phyloP scores from a whole-genome alignment of 2,329 filamentous ascomycete genomes.

The Penicillium sclerotiorum region DNA sequence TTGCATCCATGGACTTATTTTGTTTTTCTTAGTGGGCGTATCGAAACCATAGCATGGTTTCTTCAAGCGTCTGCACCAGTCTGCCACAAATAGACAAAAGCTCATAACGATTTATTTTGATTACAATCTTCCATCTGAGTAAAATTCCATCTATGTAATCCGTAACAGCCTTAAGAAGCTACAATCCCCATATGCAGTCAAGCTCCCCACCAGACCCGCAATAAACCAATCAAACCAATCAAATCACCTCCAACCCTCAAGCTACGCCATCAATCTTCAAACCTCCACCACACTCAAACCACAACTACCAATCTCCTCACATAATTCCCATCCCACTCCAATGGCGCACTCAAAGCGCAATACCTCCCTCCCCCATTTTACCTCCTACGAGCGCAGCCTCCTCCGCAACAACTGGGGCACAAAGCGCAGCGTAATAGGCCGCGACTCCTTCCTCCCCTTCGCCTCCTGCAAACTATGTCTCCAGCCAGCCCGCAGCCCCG shows the following conservation, averaged over 20 bases:
- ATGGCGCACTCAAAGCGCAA: constrained; percentile 72
- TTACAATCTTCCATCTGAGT: no score
- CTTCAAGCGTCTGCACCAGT: neutral
- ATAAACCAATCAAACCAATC: neutral
- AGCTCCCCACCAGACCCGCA: neutral
- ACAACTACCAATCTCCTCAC: neutral
- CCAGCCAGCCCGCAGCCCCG: constrained; percentile 75
- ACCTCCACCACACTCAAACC: neutral
- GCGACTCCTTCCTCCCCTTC: constrained; percentile 91
- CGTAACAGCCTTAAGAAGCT: no score
- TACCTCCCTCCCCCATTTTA: constrained; percentile 91
- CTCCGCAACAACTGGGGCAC: constrained; percentile 82
- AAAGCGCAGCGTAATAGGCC: constrained; percentile 77
- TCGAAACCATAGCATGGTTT: no score
- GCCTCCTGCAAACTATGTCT: constrained; percentile 87
- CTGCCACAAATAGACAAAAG: neutral
- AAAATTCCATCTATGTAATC: no score
- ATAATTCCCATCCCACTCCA: neutral
- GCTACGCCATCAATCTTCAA: neutral
- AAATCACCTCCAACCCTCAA: neutral
- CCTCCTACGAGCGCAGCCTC: constrained; percentile 81
- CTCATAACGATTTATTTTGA: constrained; percentile 6
- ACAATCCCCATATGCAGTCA: neutral
- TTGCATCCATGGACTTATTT: neutral
- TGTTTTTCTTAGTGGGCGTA: no score